Percentiles rank a stretch among this genome's conserved stretches.
phyloP scores from a whole-genome alignment of 179 eudicot genomes.

The Silene noctiflora region DNA sequence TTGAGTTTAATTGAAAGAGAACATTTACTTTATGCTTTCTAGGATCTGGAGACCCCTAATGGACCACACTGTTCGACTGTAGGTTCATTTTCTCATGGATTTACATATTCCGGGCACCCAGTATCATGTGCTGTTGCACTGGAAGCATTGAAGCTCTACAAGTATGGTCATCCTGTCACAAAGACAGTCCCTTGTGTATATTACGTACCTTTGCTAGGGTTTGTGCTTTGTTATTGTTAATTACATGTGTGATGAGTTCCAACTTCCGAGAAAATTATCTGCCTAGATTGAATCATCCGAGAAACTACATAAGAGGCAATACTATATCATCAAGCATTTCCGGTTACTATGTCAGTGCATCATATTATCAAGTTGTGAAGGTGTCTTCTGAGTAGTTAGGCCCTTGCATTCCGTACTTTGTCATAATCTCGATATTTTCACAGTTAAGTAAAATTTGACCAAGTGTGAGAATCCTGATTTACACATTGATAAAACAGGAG shows the following conservation, averaged over 20 bases:
- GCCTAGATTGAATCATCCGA: not conserved
- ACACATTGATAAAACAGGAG: not conserved
- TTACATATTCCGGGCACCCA: conserved; percentile 95
- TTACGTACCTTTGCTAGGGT: not conserved
- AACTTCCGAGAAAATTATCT: not conserved
- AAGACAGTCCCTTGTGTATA: not conserved
- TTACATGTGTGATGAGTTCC: not conserved
- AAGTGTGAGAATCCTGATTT: not conserved
- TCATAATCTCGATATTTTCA: too few relatives aligned
- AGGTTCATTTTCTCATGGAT: conserved; percentile 90
- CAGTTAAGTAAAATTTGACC: not conserved
- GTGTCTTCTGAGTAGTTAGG: not conserved
- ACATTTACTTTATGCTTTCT: not conserved
- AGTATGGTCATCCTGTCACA: conserved; percentile 49
- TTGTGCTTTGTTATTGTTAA: not conserved
- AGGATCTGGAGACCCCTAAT: not conserved
- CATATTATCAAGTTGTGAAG: not conserved
- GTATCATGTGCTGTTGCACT: conserved; percentile 94
- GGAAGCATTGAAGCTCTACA: conserved; percentile 82
- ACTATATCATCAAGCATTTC: too few relatives aligned
- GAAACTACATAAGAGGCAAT: not conserved
- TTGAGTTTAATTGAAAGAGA: not conserved
- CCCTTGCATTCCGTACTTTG: not conserved
- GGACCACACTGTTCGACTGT: not conserved
- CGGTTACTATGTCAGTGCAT: not conserved